A percentile compares a stretch with the other conserved stretches of the same genome.
These are phyloP conservation scores for Pelargonium citronellum DNA, from an alignment of 441 rosid species.

Conservation along the genomic window DNA sequence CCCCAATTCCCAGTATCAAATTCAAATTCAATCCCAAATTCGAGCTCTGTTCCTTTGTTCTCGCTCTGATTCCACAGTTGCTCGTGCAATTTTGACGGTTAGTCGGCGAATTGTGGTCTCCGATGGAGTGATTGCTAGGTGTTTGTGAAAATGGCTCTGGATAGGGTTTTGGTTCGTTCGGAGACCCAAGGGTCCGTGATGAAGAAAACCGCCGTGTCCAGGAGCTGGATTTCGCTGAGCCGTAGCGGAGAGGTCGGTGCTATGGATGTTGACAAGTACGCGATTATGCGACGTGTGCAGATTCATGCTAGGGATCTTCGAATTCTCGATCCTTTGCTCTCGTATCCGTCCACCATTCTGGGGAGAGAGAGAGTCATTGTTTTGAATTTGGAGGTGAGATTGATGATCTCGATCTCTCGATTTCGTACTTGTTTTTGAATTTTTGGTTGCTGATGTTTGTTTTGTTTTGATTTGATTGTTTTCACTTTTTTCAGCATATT, in stretches of 20 bases:
- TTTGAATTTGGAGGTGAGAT: conserved; percentile 67
- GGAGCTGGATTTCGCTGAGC: conserved; percentile 68
- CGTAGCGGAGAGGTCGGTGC: conserved; percentile 44
- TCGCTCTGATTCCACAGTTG: neutral
- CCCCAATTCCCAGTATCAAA: neutral
- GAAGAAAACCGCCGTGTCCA: conserved; percentile 53
- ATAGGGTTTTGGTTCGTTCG: conserved; percentile 53
- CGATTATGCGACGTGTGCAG: conserved; percentile 89
- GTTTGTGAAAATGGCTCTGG: conserved; percentile 43
- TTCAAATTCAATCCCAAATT: neutral
- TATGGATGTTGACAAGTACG: conserved; percentile 69
- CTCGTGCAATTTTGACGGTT: neutral
- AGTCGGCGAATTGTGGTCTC: neutral
- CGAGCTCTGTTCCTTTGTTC: neutral
- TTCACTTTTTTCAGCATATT: conserved; percentile 59
- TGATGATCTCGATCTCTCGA: neutral
- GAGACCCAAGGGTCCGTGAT: conserved; percentile 43
- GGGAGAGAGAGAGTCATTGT: conserved; percentile 94
- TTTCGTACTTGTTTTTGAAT: neutral
- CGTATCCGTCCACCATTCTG: conserved; percentile 89
- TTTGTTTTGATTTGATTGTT: conserved; percentile 4
- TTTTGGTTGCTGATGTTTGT: neutral
- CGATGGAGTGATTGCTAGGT: neutral
- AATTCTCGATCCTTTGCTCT: conserved; percentile 81
- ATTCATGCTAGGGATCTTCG: conserved; percentile 98